Conservation (phyloP, 2,329 filamentous ascomycete species). For the Zymoseptoria tritici region DNA sequence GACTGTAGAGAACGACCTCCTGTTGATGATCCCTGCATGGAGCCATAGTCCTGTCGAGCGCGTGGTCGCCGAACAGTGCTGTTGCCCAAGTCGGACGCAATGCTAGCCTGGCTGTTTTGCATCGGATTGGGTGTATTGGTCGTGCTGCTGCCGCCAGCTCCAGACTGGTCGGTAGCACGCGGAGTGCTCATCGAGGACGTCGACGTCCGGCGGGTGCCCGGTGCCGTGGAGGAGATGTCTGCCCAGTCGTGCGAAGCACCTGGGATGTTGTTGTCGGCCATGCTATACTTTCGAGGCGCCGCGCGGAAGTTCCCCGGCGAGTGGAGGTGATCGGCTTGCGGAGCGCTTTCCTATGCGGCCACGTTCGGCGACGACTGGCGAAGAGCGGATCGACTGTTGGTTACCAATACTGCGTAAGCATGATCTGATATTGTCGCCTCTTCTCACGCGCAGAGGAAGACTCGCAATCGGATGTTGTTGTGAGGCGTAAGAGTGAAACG, state of each 20-base stretch:
- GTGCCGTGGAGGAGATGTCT: slow-evolving; percentile 9
- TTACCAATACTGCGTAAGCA: neutral
- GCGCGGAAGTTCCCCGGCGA: neutral
- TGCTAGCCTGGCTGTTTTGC: slow-evolving; percentile 22
- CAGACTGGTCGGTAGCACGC: slow-evolving; percentile 13
- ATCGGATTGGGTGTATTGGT: slow-evolving; percentile 13
- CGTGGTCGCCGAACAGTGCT: slow-evolving; percentile 15
- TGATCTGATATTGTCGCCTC: neutral
- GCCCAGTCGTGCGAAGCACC: slow-evolving; percentile 14
- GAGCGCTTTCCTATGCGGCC: neutral
- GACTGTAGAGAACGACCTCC: slow-evolving; percentile 4
- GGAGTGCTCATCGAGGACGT: slow-evolving; percentile 12
- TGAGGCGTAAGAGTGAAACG: neutral
- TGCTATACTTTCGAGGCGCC: neutral
- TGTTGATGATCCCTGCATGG: slow-evolving; percentile 18
- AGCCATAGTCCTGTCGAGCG: slow-evolving; percentile 25
- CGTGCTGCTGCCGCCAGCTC: slow-evolving; percentile 9
- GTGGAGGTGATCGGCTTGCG: neutral
- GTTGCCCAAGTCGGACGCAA: slow-evolving; percentile 11
- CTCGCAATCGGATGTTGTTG: neutral
- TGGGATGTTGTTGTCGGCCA: slow-evolving; percentile 14
- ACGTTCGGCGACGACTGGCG: neutral
- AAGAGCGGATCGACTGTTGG: neutral
- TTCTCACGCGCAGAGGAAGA: too few species aligned
- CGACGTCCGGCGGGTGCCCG: slow-evolving; percentile 19